A percentile compares a stretch with the other conserved stretches of the same genome.
phyloP scores from a whole-genome alignment of 139 green algal genomes.

The Picochlorum costavermella region DNA sequence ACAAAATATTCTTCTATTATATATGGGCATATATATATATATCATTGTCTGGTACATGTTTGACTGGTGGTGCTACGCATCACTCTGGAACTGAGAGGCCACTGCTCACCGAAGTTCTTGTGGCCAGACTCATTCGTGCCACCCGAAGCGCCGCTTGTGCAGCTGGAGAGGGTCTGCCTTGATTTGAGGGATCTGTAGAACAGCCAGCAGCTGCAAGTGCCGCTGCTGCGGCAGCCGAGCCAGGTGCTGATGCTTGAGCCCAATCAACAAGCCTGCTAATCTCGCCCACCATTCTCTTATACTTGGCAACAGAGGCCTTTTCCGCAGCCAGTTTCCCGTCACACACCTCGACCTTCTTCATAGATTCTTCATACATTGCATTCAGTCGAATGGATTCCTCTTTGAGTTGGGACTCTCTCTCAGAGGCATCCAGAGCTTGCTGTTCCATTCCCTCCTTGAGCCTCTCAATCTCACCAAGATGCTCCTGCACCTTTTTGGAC shows the following conservation, averaged over 20 bases:
- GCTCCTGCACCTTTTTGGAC: neutral
- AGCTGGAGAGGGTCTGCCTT: constrained; percentile 3
- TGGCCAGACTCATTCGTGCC: constrained; percentile 2
- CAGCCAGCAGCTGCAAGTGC: constrained; percentile 3
- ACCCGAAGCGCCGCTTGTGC: constrained; percentile 7
- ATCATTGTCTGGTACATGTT: no score
- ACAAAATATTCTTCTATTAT: no score
- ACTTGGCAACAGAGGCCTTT: constrained; percentile 16
- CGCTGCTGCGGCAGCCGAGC: neutral
- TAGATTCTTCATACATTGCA: neutral
- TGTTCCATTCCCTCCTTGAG: constrained; percentile 10
- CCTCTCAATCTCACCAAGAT: neutral
- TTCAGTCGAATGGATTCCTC: neutral
- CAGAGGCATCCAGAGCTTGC: constrained; percentile 5
- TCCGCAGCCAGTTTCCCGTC: constrained; percentile 12
- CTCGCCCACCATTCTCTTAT: constrained; percentile 28
- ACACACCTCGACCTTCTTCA: constrained; percentile 5
- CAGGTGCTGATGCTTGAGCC: constrained; percentile 16
- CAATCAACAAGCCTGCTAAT: constrained; percentile 28
- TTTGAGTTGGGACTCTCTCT: neutral
- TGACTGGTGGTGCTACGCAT: no score
- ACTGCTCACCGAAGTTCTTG: neutral
- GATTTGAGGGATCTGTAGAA: neutral
- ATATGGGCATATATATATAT: no score
- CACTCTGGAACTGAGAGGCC: neutral